Evolutionary conservation across 805 yeast species (phyloP), one percentile per base, ranked within the genome.

Genomic region (Starmerella cellae): DNA sequence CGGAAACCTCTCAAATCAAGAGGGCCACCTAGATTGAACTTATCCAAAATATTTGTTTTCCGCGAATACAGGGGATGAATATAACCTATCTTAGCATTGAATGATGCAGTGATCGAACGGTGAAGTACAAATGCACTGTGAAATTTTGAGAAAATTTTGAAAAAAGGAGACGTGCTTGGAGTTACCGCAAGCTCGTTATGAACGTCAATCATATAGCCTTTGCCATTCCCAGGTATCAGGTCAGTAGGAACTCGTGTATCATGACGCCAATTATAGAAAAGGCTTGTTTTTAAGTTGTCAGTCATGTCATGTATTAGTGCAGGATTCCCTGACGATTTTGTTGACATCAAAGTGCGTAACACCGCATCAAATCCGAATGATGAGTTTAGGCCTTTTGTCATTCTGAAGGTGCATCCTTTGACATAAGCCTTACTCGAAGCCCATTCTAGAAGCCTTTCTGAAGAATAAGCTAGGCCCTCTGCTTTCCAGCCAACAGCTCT

Each of bases 11-110:
- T 67, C 23, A 84, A 74, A 41, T 78, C 79, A 42, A 75, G 70
- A 13, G 77, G 72, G 0, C 95, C 95, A 16, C 95, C 94, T 35
- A 82, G 66, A 55, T 77, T 82, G 58, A 87, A 88, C 49, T 82
- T 71, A 59, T 88, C 98, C 56, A 78, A 70, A 24, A 78, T 55
- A 54, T 81, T 87, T 1, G 82, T 61, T 39, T 29, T 17, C 2
- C 31, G 16, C 4, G 19, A 6, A 37, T 47, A 46, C 23, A 49
- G 31, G 2, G 55, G 47, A 9, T 35, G 16, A n/a, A 57, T 51
- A 13, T 41, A 27, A n/a, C 57, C 57, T 5, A 42, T 4, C 21
- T 50, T 42, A 1, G 44, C 38, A 9, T 52, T 52, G 6, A 52
- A 10, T 2, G 53, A 26, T 4, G 45, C 51, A 2, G 44, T 38